Evolutionary conservation across 179 eudicot species (phyloP).

Genomic region (Patellifolia procumbens): DNA sequence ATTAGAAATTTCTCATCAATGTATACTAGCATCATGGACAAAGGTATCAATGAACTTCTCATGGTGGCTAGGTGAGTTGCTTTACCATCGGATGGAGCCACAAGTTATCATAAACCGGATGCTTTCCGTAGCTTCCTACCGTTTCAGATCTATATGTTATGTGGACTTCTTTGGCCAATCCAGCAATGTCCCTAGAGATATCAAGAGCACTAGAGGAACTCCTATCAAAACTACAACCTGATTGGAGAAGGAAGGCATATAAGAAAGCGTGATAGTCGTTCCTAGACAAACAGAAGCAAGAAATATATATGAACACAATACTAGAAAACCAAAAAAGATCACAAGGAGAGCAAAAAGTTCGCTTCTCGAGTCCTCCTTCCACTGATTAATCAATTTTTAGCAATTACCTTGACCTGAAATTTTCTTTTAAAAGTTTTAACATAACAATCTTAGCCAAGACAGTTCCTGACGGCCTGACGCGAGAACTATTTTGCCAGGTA

Average conservation of each 20-base stretch:
- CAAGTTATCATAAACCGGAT: conserved; percentile 50
- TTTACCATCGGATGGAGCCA: conserved; percentile 88
- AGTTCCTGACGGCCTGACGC: no score
- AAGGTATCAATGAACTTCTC: background rate
- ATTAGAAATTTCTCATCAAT: background rate
- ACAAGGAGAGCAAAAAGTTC: background rate
- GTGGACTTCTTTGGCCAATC: conserved; percentile 81
- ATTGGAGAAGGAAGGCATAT: background rate
- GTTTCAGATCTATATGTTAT: conserved; percentile 56
- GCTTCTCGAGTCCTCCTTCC: background rate
- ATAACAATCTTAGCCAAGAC: background rate
- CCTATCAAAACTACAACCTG: conserved; percentile 83
- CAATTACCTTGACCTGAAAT: no score
- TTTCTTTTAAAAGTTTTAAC: background rate
- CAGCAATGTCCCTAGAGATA: conserved; percentile 67
- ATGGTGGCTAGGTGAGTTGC: background rate
- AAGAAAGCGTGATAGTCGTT: no score
- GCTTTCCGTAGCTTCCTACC: conserved; percentile 26
- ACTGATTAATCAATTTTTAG: background rate
- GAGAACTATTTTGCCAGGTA: no score
- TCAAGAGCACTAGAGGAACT: conserved; percentile 75
- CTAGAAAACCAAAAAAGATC: background rate
- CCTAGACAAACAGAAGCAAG: conserved; percentile 7
- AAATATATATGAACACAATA: background rate
- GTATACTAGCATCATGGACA: conserved; percentile 20